phyloP scores from a whole-genome alignment of 129 eudicot genomes.

The Escallonia herrerae region DNA sequence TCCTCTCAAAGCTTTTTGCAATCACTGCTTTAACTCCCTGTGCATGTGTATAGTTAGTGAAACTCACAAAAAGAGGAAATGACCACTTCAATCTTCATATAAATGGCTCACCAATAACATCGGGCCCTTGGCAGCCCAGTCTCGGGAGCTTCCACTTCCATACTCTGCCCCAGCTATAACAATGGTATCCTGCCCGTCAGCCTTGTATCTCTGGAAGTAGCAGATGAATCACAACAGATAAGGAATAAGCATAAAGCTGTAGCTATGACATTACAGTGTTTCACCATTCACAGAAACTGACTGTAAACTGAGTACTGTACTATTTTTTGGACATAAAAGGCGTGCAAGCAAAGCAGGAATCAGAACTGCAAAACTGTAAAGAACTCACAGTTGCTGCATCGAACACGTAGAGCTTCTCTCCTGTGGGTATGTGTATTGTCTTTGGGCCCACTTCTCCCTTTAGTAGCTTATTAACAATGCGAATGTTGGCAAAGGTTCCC shows the following conservation, averaged over 20 bases:
- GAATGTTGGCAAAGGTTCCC: conserved; percentile 89
- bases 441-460: conserved; percentile 95
- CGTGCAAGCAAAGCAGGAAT: neutral
- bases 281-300: too few species aligned
- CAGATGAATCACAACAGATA: neutral
- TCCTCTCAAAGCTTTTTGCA: conserved; percentile 92
- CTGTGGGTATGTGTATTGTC: conserved; percentile 78
- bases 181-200: conserved; percentile 78
- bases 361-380: neutral
- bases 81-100: conserved; percentile 1
- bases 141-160: conserved; percentile 98
- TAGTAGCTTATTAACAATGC: conserved; percentile 71
- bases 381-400: conserved; percentile 74
- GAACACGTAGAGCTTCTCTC: conserved; percentile 67
- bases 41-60: conserved; percentile 1
- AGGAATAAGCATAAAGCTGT: neutral
- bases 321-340: neutral
- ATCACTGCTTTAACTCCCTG: conserved; percentile 92
- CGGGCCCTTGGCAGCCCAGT: conserved; percentile 98
- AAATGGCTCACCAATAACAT: conserved; percentile 62
- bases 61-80: neutral
- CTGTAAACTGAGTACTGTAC: too few species aligned
- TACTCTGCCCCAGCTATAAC: conserved; percentile 91
- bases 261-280: neutral
- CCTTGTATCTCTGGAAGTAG: conserved; percentile 61